Evolutionary conservation across 2,329 filamentous ascomycete genomes (phyloP).

Genomic region (Sclerotinia minor): DNA sequence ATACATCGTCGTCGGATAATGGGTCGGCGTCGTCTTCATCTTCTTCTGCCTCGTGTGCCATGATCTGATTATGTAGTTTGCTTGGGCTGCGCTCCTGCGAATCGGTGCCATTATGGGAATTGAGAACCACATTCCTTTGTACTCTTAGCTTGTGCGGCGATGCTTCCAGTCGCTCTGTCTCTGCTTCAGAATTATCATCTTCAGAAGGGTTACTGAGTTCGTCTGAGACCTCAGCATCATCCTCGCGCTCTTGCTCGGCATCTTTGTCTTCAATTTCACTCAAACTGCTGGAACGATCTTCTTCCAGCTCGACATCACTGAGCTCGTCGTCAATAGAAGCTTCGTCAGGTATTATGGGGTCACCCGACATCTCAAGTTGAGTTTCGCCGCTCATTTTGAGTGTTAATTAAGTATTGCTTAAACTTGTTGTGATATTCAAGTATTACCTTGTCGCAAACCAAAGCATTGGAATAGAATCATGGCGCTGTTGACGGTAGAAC

Average conservation of each 20-base stretch:
- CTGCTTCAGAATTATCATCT: conserved; percentile 77
- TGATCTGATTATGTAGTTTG: conserved; percentile 66
- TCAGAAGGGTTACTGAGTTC: conserved; percentile 46
- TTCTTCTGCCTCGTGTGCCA: conserved; percentile 47
- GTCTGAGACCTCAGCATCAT: conserved; percentile 48
- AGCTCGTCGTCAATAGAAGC: conserved; percentile 37
- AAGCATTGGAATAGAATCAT: conserved; percentile 15
- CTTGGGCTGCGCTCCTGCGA: conserved; percentile 69
- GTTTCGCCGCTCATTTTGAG: conserved; percentile 39
- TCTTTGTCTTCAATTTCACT: conserved; percentile 82
- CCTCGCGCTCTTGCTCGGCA: conserved; percentile 63
- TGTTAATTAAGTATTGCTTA: conserved; percentile 17
- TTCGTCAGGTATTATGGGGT: conserved; percentile 35
- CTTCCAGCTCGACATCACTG: conserved; percentile 49
- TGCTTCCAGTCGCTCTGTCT: conserved; percentile 88
- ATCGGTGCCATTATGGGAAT: conserved; percentile 54
- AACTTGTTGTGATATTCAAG: conserved; percentile 8
- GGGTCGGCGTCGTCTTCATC: conserved; percentile 45
- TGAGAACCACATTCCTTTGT: conserved; percentile 61
- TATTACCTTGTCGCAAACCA: conserved; percentile 5
- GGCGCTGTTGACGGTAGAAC: conserved; percentile 5
- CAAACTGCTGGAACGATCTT: conserved; percentile 82
- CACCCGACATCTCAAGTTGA: conserved; percentile 35
- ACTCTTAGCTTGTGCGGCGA: conserved; percentile 70
- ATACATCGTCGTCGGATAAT: conserved; percentile 43